These are phyloP conservation scores for Tolypocladium pustulatum DNA, from an alignment of 2,329 filamentous ascomycete species.

Conservation along the genomic window DNA sequence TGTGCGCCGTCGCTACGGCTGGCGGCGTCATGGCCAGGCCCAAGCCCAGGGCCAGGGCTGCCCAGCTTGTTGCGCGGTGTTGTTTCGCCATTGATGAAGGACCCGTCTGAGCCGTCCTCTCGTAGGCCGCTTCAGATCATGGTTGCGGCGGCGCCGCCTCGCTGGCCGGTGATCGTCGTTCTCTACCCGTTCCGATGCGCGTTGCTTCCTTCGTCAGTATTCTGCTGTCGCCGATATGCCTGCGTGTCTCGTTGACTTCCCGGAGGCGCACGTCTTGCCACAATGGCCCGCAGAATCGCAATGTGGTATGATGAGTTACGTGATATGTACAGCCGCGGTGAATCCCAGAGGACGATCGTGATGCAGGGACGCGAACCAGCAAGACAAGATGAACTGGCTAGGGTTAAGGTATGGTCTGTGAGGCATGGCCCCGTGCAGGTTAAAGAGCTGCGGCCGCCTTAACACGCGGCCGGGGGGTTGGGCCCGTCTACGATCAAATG, in stretches of 20 bases:
- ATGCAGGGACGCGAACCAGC: neutral
- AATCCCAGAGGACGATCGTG: neutral
- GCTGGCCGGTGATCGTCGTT: neutral
- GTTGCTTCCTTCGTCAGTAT: neutral
- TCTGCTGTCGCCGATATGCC: neutral
- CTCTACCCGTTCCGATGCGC: neutral
- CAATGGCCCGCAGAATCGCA: neutral
- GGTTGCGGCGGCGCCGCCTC: neutral
- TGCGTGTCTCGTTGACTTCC: neutral
- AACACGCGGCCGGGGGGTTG: neutral
- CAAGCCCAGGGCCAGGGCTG: neutral
- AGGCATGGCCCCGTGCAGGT: neutral
- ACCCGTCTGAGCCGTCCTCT: neutral
- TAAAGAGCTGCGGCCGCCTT: neutral
- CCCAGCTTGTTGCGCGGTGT: neutral
- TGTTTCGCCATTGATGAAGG: neutral
- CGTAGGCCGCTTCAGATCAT: neutral
- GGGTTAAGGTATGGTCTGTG: neutral
- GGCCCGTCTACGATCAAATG: neutral
- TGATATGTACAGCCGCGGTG: neutral
- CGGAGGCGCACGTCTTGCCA: neutral
- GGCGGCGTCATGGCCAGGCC: constrained; percentile 1
- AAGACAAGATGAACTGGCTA: neutral
- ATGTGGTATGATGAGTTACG: neutral
- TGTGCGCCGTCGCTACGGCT: constrained; percentile 22